Base-by-base conservation (phyloP, 805 yeast genomes). In the Wickerhamiella lipophila region DNA sequence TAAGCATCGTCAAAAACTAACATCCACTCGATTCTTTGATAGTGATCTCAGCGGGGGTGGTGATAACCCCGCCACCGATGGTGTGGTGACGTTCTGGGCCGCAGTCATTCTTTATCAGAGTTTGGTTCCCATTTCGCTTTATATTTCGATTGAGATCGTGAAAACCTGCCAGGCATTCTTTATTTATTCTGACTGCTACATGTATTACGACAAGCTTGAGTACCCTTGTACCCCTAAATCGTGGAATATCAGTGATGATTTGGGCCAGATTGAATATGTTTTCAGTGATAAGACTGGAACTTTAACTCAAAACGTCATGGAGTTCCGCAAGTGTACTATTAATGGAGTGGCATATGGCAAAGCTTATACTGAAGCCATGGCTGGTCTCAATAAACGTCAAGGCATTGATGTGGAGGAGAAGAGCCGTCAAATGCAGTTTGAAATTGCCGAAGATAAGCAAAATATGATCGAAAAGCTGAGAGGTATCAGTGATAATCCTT, bases 261-360 rank as follows among this genome's bases (percentile, higher is more conserved):
- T 83, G 54, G 94, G 94, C 16, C 94, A 83, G 61, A 79, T 83
- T 52, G 92, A 83, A 62, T 83, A 81, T 60, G 74, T 83, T 38
- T 83, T 83, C 63, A 78, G 86, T 61, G 94, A 83, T 67, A 83
- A 83, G 63, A 83, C 94, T 0, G 94, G 94, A 32, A 83, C 94
- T 0, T 68, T 83, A 57, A 83, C 94, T 6, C 89, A 83, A 63
- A 83, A 83, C 58, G 77, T 81, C 22, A 83, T 83, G 94, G 86
- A 81, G 60, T 83, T 82, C 66, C 77, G 78, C 52, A 83, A 83
- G 60, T 81, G 87, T 61, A 74, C 86, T 3, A 72, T 83, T 51
- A 76, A 74, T 49, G 83, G 85, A 23, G 72, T 72, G 35, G 62
- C 80, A 0, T 83, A 83, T 56, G 92, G 89, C 8, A 66, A 73